Conservation (phyloP, 371 early-diverging fungal species). For the Thermomucor indicae-seudaticae region DNA sequence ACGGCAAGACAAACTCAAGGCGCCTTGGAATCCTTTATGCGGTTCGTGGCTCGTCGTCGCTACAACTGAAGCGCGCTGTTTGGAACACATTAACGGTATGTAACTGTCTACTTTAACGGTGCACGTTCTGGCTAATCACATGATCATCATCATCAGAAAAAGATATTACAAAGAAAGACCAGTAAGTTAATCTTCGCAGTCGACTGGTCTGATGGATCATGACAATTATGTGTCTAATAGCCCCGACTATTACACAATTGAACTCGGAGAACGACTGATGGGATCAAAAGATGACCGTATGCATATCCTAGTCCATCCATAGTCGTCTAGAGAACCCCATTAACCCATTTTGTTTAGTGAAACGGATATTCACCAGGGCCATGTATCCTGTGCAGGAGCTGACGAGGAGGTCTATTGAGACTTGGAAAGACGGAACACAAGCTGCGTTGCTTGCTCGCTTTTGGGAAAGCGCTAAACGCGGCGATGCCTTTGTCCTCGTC, state of each 20-base stretch:
- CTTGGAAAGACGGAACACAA: slow-evolving; percentile 26
- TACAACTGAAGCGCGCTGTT: slow-evolving; percentile 15
- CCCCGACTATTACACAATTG: slow-evolving; percentile 20
- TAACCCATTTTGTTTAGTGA: slow-evolving; percentile 3
- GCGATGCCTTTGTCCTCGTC: slow-evolving; percentile 17
- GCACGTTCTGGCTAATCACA: too few species aligned
- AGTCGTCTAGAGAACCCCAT: too few species aligned
- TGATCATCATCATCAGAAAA: slow-evolving; percentile 9
- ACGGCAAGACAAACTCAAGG: slow-evolving; percentile 5
- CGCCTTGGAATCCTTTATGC: slow-evolving; percentile 16
- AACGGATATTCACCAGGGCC: slow-evolving; percentile 8
- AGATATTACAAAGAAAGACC: slow-evolving; percentile 10
- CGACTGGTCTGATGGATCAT: background rate
- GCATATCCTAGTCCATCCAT: slow-evolving; percentile 1
- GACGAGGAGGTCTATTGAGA: slow-evolving; percentile 11
- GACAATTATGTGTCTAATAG: slow-evolving; percentile 1
- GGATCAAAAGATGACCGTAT: slow-evolving; percentile 22
- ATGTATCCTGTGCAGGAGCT: slow-evolving; percentile 18
- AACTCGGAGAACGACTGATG: slow-evolving; percentile 16
- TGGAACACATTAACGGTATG: slow-evolving; percentile 17
- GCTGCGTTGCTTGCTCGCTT: slow-evolving; percentile 11
- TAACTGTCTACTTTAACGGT: too few species aligned
- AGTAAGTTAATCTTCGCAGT: slow-evolving; percentile 5
- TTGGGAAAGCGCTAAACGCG: slow-evolving; percentile 20
- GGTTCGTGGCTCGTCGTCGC: slow-evolving; percentile 20